phyloP scores from a whole-genome alignment of 306 rosid species.

The Acmispon strigosus region DNA sequence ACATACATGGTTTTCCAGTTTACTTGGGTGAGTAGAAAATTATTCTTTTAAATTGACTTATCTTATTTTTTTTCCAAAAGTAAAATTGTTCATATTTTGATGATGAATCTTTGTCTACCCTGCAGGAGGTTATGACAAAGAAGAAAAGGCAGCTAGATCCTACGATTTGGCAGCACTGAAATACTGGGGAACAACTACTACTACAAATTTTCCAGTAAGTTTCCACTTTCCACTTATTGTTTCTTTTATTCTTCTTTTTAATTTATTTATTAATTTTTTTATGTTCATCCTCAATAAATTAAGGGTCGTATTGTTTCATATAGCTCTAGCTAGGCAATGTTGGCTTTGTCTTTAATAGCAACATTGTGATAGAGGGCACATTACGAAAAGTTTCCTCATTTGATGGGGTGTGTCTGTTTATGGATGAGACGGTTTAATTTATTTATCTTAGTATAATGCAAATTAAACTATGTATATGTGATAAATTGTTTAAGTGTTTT shows the following conservation, averaged over 20 bases:
- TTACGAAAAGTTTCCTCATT: conserved; percentile 13
- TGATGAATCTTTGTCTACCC: not conserved
- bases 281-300: not conserved
- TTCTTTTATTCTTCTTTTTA: not conserved
- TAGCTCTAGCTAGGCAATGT: not conserved
- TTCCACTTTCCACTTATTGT: not conserved
- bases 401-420: conserved; percentile 22
- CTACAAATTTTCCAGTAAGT: conserved; percentile 88
- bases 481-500: not conserved
- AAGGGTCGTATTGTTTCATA: not conserved
- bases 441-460: not conserved
- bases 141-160: conserved; percentile 94
- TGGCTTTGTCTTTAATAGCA: conserved; percentile 1
- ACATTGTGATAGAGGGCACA: not conserved
- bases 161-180: conserved; percentile 90
- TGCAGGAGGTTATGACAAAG: conserved; percentile 91
- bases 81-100: not conserved
- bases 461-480: not conserved
- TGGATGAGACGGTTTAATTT: not conserved
- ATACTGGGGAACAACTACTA: conserved; percentile 93
- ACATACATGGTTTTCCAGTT: conserved; percentile 48
- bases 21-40: conserved; percentile 63
- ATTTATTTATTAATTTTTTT: not conserved
- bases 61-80: not conserved
- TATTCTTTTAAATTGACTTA: not conserved